These are phyloP conservation scores for Penicillium pancosmium DNA, from an alignment of 495 filamentous ascomycete genomes.

Conservation along the genomic window DNA sequence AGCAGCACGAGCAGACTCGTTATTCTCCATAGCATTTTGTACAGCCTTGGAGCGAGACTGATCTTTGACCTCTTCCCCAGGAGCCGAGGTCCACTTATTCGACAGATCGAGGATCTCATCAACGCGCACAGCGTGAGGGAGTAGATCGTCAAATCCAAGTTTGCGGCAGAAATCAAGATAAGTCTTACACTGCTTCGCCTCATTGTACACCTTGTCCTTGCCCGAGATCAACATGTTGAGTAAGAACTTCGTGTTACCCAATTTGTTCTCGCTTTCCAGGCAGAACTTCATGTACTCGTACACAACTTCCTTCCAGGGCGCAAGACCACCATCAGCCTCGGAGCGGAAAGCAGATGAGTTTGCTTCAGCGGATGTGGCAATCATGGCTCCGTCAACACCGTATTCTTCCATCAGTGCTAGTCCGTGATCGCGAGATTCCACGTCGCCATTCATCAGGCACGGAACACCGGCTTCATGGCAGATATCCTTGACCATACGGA, in stretches of 20 bases:
- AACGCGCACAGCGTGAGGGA: slow-evolving; percentile 58
- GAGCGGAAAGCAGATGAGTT: slow-evolving; percentile 83
- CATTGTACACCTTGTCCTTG: slow-evolving; percentile 61
- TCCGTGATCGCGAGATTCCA: slow-evolving; percentile 68
- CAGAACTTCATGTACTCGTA: slow-evolving; percentile 69
- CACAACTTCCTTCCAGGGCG: slow-evolving; percentile 74
- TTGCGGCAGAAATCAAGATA: slow-evolving; percentile 65
- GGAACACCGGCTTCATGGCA: slow-evolving; percentile 84
- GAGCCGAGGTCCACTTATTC: slow-evolving; percentile 39
- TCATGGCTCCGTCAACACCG: slow-evolving; percentile 93
- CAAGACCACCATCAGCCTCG: slow-evolving; percentile 62
- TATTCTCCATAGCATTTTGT: slow-evolving; percentile 56
- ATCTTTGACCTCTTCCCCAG: slow-evolving; percentile 21
- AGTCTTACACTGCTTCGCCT: slow-evolving; percentile 58
- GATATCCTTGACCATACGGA: slow-evolving; percentile 74
- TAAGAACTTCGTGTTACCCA: slow-evolving; percentile 88
- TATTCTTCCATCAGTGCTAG: slow-evolving; percentile 69
- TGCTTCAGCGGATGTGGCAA: slow-evolving; percentile 85
- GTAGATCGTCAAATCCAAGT: slow-evolving; percentile 62
- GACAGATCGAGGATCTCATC: slow-evolving; percentile 66
- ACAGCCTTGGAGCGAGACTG: slow-evolving; percentile 46
- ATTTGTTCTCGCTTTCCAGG: slow-evolving; percentile 79
- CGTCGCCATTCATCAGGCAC: slow-evolving; percentile 94
- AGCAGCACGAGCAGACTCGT: slow-evolving; percentile 48
- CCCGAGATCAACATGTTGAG: slow-evolving; percentile 85